Conservation (phyloP, 1,139 yeast species). For the Protomyces gravidus region DNA sequence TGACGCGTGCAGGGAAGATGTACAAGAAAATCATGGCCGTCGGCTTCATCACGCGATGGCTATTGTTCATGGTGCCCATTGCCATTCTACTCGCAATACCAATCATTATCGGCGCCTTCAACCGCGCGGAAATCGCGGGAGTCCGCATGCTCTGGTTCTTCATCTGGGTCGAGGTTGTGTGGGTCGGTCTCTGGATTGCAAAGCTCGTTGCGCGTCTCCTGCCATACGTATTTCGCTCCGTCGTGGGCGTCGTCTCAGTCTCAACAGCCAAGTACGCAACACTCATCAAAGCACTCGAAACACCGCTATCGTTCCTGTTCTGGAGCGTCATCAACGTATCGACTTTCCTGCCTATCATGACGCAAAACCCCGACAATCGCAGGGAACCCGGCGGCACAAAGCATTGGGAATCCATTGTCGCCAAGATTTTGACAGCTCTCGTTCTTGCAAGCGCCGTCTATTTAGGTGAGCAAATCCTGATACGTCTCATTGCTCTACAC, state of each 20-base stretch:
- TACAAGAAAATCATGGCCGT: constrained; percentile 27
- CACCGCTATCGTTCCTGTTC: constrained; percentile 39
- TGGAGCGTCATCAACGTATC: constrained; percentile 35
- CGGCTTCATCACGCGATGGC: constrained; percentile 40
- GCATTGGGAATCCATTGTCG: constrained; percentile 42
- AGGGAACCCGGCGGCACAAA: constrained; percentile 37
- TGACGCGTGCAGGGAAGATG: constrained; percentile 27
- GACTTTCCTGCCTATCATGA: constrained; percentile 43
- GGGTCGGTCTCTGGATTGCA: constrained; percentile 44
- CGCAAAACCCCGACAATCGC: constrained; percentile 38
- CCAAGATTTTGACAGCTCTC: constrained; percentile 43
- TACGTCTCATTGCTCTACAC: constrained; percentile 45
- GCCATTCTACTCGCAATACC: constrained; percentile 44
- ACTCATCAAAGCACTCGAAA: constrained; percentile 42
- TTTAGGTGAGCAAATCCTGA: constrained; percentile 42
- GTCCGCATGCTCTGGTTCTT: constrained; percentile 44
- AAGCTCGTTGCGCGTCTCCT: constrained; percentile 41
- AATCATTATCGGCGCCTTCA: constrained; percentile 43
- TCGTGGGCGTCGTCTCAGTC: constrained; percentile 42
- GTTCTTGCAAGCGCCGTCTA: constrained; percentile 42
- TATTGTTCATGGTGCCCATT: constrained; percentile 44
- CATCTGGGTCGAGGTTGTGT: constrained; percentile 46
- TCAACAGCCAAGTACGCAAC: constrained; percentile 41
- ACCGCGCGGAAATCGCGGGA: constrained; percentile 40
- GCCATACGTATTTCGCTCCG: constrained; percentile 37